phyloP scores from a whole-genome alignment of 2,329 filamentous ascomycete species.

The Clonostachys chloroleuca region DNA sequence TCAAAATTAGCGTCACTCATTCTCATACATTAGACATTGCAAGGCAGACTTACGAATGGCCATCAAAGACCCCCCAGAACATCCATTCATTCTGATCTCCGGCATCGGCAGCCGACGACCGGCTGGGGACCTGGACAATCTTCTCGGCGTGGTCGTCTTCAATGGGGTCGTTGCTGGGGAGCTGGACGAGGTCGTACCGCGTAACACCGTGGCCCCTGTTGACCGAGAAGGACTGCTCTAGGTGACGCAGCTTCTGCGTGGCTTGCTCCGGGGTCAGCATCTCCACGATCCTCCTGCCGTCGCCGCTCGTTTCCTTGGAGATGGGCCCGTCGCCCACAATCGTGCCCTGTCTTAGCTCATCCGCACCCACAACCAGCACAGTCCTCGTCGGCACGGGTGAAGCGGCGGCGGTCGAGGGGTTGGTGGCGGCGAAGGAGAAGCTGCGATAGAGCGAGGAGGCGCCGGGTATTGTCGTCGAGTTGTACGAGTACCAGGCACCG shows the following conservation, averaged over 20 bases:
- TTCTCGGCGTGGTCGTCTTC: slow-evolving; percentile 98
- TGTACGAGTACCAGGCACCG: slow-evolving; percentile 73
- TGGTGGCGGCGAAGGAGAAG: slow-evolving; percentile 32
- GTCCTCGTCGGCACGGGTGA: slow-evolving; percentile 50
- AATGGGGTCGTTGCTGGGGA: slow-evolving; percentile 95
- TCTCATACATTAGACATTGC: not conserved
- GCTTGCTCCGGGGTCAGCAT: slow-evolving; percentile 97
- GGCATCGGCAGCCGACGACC: slow-evolving; percentile 31
- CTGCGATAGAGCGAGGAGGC: slow-evolving; percentile 23
- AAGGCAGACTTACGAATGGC: slow-evolving; percentile 68
- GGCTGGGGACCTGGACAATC: slow-evolving; percentile 83
- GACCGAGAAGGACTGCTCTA: slow-evolving; percentile 88
- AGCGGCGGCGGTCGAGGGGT: slow-evolving; percentile 15
- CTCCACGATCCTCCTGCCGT: slow-evolving; percentile 76
- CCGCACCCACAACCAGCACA: slow-evolving; percentile 83
- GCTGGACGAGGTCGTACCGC: slow-evolving; percentile 89
- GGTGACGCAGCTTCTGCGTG: slow-evolving; percentile 80
- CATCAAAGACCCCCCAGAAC: slow-evolving; percentile 99
- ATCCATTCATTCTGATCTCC: slow-evolving; percentile 81
- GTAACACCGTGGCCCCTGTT: slow-evolving; percentile 87
- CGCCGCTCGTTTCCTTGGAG: slow-evolving; percentile 81
- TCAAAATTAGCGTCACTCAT: not conserved
- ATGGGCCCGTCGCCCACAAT: slow-evolving; percentile 83
- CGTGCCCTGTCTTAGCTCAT: slow-evolving; percentile 84
- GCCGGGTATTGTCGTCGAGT: slow-evolving; percentile 26